These are phyloP conservation scores for Diaporthe destruens DNA, from an alignment of 2,329 filamentous ascomycete genomes.

Conservation along the genomic window DNA sequence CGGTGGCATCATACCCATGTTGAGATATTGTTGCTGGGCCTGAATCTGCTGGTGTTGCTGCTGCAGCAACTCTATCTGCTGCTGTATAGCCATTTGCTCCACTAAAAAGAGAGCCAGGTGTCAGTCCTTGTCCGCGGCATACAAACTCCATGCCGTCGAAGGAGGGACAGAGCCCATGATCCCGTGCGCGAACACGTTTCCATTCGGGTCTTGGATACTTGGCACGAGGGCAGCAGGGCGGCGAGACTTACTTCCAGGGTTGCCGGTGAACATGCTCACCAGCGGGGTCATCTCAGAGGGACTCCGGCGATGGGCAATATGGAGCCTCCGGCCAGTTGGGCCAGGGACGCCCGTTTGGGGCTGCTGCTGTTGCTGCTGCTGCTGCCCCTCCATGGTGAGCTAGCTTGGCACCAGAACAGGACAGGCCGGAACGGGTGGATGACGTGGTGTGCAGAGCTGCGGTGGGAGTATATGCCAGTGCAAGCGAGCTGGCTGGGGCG, in stretches of 20 bases:
- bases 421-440: conserved; percentile 27
- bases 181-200: conserved; percentile 12
- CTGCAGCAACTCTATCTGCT: conserved; percentile 97
- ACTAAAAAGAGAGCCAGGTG: conserved; percentile 64
- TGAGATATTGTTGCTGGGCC: conserved; percentile 96
- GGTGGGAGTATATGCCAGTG: conserved; percentile 53
- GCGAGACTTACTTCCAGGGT: conserved; percentile 70
- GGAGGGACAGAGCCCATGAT: neutral
- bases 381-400: conserved; percentile 70
- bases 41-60: conserved; percentile 98
- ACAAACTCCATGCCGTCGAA: neutral
- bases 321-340: conserved; percentile 87
- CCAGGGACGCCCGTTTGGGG: conserved; percentile 72
- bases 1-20: conserved; percentile 93
- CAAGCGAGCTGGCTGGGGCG: conserved; percentile 33
- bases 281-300: conserved; percentile 96
- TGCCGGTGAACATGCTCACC: conserved; percentile 86
- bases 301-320: conserved; percentile 97
- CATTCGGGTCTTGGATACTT: neutral
- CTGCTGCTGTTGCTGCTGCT: conserved; percentile 68
- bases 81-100: conserved; percentile 97
- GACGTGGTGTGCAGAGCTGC: conserved; percentile 58
- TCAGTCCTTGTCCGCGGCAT: conserved; percentile 28
- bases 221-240: conserved; percentile 3
- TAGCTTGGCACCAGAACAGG: conserved; percentile 45